Evolutionary conservation across 352 stramenopile species (phyloP), one percentile per base, ranked within the genome.

Genomic region (Globisporangium camurandrum): DNA sequence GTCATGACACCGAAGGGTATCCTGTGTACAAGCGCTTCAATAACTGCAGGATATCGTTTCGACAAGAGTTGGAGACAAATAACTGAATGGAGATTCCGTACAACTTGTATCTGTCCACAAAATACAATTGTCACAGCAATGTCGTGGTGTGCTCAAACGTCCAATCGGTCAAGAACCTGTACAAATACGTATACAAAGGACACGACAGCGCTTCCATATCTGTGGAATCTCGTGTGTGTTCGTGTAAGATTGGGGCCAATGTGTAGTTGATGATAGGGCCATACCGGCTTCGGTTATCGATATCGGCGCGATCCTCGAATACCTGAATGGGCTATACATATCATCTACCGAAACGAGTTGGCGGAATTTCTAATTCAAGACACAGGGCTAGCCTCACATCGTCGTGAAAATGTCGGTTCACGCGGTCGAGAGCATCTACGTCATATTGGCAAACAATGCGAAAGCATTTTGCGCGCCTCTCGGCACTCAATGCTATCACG

Each of bases 171-270:
- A 83, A 84, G 56, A 84, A 86, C 48, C 34, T 91, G 0, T 71
- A 74, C 62, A 67, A 75, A 44, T 85, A 89, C 40, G 57, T 80
- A 2, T 79, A 75, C 58, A 86, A 79, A 52, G 65, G 73, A 3
- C 47, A 60, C 4, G 69, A 86, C 28, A 66, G 38, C 11, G 48
- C 54, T 14, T 49, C 61, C 2, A 27, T 65, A 10, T 66, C 49
- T 4, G 27, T 61, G 33, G 22, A 36, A n/a, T 12, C 27, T n/a
- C n/a, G n/a, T n/a, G n/a, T n/a, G n/a, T n/a, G n/a, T n/a, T n/a
- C n/a, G n/a, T n/a, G n/a, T n/a, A n/a, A n/a, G n/a, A n/a, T n/a
- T n/a, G n/a, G n/a, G n/a, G n/a, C n/a, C n/a, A n/a, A n/a, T n/a
- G n/a, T n/a, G n/a, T n/a, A 12, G 12, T 3, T 5, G 8, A 38